Evolutionary conservation across 495 filamentous ascomycete genomes (phyloP), one percentile per base, ranked within the genome.

Genomic region (Penicillium cosmopolitanum): DNA sequence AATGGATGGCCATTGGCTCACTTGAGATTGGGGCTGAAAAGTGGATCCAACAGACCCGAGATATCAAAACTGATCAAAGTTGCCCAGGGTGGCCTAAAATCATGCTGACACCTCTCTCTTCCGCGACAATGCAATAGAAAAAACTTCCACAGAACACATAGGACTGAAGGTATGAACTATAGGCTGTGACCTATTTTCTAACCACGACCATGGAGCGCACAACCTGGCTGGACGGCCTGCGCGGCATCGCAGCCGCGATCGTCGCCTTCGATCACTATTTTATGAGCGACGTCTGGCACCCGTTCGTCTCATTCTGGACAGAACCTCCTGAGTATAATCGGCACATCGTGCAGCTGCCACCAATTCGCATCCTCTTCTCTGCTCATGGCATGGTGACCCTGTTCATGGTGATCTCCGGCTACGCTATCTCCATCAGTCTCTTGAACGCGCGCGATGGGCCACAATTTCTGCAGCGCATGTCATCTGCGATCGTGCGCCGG

Each of bases 361-460:
- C 82, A 53, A 51, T 86, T 11, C 75, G 82, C n/a, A 69, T 87
- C 21, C 61, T 86, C 7, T 85, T 80, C 66, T 77, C 79, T 3
- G 82, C 80, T 28, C 75, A 79, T 13, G 80, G 82, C 1, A 86
- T 86, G 84, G 85, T 88, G 5, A 76, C 82, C 57, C 75, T 87
- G 21, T 87, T 88, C 72, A 86, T 86, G 73, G 80, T 87, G 46
- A 84, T 88, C n/a, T 85, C 84, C 5, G 83, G 85, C 28, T 85
- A 82, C 56, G 82, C 80, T 1, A 74, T 87, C 13, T 81, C 83
- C 12, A 75, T 79, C 60, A 82, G 83, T 51, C 75, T 84, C 0
- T 68, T 87, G 31, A 75, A 76, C 55, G 64, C 70, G 21, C 74
- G 80, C 15, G 78, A 78, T 51, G 64, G 66, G 13, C 74, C 77